Evolutionary conservation across 2,329 filamentous ascomycete species (phyloP).

Genomic region (Didymosphaeria variabile): DNA sequence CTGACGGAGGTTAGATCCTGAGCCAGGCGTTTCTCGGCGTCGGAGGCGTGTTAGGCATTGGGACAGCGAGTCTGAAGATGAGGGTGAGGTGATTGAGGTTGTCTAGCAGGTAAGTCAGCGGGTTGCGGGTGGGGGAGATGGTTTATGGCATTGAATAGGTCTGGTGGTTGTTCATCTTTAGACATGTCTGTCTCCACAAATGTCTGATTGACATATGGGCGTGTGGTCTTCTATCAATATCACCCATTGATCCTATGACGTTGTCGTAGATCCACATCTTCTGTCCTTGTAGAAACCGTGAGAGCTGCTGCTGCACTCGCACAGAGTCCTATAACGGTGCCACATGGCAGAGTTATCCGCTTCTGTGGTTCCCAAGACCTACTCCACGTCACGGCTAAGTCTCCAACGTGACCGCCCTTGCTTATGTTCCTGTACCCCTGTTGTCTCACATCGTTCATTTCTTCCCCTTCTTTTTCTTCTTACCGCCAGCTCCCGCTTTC

Average conservation of each 20-base stretch:
- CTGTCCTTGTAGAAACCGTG: background rate
- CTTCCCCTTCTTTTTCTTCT: slow-evolving; percentile 63
- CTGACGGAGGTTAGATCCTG: background rate
- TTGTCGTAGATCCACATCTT: background rate
- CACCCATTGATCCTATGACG: background rate
- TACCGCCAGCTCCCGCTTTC: slow-evolving; percentile 49
- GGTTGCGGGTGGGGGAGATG: background rate
- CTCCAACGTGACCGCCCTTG: background rate
- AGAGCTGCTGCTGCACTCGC: background rate
- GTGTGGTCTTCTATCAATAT: background rate
- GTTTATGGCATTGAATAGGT: background rate
- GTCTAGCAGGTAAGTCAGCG: no score
- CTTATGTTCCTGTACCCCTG: background rate
- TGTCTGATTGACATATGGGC: background rate
- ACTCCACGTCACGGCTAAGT: background rate
- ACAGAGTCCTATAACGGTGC: background rate
- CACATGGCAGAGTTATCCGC: background rate
- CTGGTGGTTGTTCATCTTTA: background rate
- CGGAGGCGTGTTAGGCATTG: background rate
- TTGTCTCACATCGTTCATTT: slow-evolving; percentile 46
- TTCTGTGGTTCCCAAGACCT: background rate
- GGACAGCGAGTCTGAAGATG: background rate
- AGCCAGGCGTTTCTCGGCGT: background rate
- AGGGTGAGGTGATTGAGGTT: slow-evolving; percentile 3
- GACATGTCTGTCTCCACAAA: background rate